phyloP scores from a whole-genome alignment of 176 grass and related monocot genomes.

The Luzula sylvatica region DNA sequence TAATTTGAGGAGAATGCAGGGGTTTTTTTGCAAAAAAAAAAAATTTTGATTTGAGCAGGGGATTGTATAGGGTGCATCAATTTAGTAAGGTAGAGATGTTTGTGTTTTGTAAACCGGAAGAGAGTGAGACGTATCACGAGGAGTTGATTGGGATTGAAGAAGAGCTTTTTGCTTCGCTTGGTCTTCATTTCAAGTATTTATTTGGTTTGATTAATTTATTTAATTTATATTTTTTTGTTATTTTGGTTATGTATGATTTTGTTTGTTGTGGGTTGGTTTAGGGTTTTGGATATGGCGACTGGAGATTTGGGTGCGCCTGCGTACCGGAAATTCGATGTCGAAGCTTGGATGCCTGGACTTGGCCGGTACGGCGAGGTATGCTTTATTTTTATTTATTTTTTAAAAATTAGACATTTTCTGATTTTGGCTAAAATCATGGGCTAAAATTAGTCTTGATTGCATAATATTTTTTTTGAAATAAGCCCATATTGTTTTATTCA shows the following conservation, averaged over 20 bases:
- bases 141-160: constrained; percentile 91
- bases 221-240: not conserved
- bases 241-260: not conserved
- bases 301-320: constrained; percentile 76
- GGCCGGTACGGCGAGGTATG: constrained; percentile 87
- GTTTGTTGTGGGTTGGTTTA: constrained; percentile 8
- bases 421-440: no score
- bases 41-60: constrained; percentile 36
- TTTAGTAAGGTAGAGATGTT: constrained; percentile 99
- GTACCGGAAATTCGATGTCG: constrained; percentile 83
- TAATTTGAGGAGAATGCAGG: not conserved
- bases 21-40: constrained; percentile 8
- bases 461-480: no score
- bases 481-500: no score
- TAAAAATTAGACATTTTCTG: no score
- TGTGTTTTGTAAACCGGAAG: constrained; percentile 70
- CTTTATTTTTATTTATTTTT: not conserved
- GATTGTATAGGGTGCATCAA: constrained; percentile 87
- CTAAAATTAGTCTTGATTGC: no score
- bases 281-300: constrained; percentile 88
- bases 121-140: constrained; percentile 74
- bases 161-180: constrained; percentile 78
- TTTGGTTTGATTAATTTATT: constrained; percentile 1
- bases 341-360: constrained; percentile 98
- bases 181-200: constrained; percentile 89